These are phyloP conservation scores for Rhodomyrtus tomentosa DNA, from an alignment of 345 rosid genomes.

Conservation along the genomic window DNA sequence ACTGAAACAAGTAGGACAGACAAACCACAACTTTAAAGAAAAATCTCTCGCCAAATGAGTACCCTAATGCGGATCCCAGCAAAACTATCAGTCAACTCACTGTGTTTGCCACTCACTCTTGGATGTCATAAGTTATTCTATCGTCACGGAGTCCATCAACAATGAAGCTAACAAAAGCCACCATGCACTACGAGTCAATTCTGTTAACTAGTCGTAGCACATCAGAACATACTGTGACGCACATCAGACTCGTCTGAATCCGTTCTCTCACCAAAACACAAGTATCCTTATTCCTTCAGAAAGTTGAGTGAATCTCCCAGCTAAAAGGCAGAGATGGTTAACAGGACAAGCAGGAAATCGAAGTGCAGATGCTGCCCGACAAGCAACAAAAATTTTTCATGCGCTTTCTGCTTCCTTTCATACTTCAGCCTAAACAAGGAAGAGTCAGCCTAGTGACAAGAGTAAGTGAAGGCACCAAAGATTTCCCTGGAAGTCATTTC, in stretches of 20 bases:
- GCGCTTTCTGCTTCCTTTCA: not conserved
- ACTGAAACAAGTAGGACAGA: not conserved
- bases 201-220: not conserved
- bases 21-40: not conserved
- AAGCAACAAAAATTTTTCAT: not conserved
- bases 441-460: not conserved
- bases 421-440: not conserved
- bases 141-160: not conserved
- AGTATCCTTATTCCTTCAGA: not conserved
- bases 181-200: not conserved
- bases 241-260: not conserved
- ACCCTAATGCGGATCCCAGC: not conserved
- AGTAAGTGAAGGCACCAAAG: not conserved
- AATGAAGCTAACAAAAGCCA: not conserved
- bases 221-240: not conserved
- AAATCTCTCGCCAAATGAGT: not conserved
- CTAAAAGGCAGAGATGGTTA: not conserved
- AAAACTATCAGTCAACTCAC: not conserved
- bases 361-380: not conserved
- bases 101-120: not conserved
- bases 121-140: not conserved
- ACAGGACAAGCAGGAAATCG: not conserved
- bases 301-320: not conserved
- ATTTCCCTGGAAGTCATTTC: not conserved
- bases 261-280: not conserved